Evolutionary conservation across 2,329 filamentous ascomycete genomes (phyloP).

Genomic region (Aureobasidium uvarum): DNA sequence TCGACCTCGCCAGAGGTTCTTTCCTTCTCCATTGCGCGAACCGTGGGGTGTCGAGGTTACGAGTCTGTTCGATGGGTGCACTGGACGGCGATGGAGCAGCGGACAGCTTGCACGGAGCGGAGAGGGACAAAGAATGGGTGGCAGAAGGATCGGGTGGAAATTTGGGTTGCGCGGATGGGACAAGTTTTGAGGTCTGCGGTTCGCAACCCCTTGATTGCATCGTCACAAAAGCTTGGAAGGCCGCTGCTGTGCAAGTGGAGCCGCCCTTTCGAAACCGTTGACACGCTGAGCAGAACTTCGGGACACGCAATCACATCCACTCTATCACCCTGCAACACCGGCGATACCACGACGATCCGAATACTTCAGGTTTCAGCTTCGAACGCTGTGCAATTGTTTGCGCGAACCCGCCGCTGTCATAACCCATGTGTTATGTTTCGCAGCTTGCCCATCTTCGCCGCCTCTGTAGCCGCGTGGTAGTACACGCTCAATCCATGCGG

Average conservation of each 20-base stretch:
- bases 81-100: background rate
- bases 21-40: constrained; percentile 69
- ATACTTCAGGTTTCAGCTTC: constrained; percentile 18
- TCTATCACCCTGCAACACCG: background rate
- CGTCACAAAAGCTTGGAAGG: constrained; percentile 18
- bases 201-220: constrained; percentile 19
- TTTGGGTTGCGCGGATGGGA: constrained; percentile 6
- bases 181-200: constrained; percentile 22
- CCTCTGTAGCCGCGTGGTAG: background rate
- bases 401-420: background rate
- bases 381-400: constrained; percentile 15
- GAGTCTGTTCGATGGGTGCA: background rate
- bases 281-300: background rate
- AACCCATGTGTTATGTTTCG: background rate
- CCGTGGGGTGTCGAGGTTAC: background rate
- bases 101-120: background rate
- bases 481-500: constrained; percentile 6
- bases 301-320: constrained; percentile 26
- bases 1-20: constrained; percentile 76
- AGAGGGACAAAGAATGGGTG: constrained; percentile 11
- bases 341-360: constrained; percentile 21
- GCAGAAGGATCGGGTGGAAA: background rate
- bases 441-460: background rate
- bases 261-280: constrained; percentile 21
- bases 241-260: constrained; percentile 16